A percentile compares a stretch with the other conserved stretches of the same genome.
Conservation (phyloP, 2,329 filamentous ascomycete species). For the Penicillium psychrosexuale region DNA sequence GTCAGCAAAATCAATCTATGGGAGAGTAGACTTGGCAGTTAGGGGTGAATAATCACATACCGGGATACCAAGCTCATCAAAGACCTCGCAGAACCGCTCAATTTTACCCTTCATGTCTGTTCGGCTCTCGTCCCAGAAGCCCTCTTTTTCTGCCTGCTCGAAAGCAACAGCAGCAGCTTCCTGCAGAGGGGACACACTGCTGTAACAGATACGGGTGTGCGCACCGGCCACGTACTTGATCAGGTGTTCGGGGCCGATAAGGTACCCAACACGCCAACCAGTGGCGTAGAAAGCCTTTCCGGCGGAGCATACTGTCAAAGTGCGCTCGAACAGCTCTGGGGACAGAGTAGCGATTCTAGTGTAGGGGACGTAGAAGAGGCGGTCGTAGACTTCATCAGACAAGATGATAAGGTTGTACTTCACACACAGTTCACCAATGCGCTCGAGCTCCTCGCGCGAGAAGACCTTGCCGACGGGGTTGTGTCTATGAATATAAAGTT, state of each 20-base stretch:
- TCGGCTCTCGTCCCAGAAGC: slow-evolving; percentile 84
- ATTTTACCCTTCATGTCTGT: slow-evolving; percentile 88
- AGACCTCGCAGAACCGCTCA: slow-evolving; percentile 78
- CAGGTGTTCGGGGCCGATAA: slow-evolving; percentile 83
- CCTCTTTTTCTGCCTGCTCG: slow-evolving; percentile 77
- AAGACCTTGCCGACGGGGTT: slow-evolving; percentile 98
- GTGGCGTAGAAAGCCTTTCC: slow-evolving; percentile 99
- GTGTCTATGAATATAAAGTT: slow-evolving; percentile 49
- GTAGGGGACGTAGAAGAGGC: slow-evolving; percentile 91
- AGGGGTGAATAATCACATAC: slow-evolving; percentile 29
- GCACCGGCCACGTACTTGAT: slow-evolving; percentile 90
- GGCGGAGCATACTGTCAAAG: slow-evolving; percentile 89
- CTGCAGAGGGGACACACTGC: slow-evolving; percentile 86
- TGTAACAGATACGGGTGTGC: slow-evolving; percentile 95
- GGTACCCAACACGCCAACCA: slow-evolving; percentile 93
- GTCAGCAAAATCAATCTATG: background rate
- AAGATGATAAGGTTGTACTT: slow-evolving; percentile 93
- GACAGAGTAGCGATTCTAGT: slow-evolving; percentile 88
- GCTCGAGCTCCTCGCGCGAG: slow-evolving; percentile 74
- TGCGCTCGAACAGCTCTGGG: slow-evolving; percentile 81
- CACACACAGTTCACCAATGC: slow-evolving; percentile 83
- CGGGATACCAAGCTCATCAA: slow-evolving; percentile 69
- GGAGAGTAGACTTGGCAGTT: background rate
- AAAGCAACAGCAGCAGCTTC: slow-evolving; percentile 93
- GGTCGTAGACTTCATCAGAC: slow-evolving; percentile 90